phyloP scores from a whole-genome alignment of 306 rosid genomes.

The Sicyos baderoa region DNA sequence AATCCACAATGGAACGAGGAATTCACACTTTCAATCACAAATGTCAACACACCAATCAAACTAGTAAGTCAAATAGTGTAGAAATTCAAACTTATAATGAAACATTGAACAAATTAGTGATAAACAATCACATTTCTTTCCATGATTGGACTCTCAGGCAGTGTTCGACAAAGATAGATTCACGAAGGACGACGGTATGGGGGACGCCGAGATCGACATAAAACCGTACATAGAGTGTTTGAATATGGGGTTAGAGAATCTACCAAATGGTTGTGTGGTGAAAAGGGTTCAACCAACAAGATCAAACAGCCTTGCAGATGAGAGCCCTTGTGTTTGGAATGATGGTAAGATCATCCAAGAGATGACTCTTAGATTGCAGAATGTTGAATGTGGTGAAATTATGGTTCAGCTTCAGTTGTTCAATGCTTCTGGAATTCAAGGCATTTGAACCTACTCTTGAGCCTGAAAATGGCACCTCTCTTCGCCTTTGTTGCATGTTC shows the following conservation, averaged over 20 bases:
- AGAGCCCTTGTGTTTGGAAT: slow-evolving; percentile 59
- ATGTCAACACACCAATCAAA: slow-evolving; percentile 38
- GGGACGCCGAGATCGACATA: slow-evolving; percentile 68
- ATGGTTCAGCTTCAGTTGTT: slow-evolving; percentile 57
- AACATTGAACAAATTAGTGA: not conserved
- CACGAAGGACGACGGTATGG: slow-evolving; percentile 69
- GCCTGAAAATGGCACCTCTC: not conserved
- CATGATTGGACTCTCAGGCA: slow-evolving; percentile 23
- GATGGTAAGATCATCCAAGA: slow-evolving; percentile 51
- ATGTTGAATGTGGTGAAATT: slow-evolving; percentile 68
- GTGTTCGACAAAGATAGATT: slow-evolving; percentile 71
- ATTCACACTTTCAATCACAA: slow-evolving; percentile 49
- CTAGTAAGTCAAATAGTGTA: slow-evolving; percentile 33
- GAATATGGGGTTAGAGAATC: slow-evolving; percentile 35
- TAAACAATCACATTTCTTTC: not conserved
- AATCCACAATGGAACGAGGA: slow-evolving; percentile 88
- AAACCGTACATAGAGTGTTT: slow-evolving; percentile 47
- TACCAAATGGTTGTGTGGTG: slow-evolving; percentile 53
- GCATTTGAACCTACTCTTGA: slow-evolving; percentile 8
- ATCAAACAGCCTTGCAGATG: slow-evolving; percentile 48
- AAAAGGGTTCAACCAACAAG: slow-evolving; percentile 51
- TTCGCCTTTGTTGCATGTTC: not conserved
- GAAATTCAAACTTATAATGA: not conserved
- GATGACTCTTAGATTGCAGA: slow-evolving; percentile 57
- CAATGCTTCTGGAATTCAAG: slow-evolving; percentile 37